Percentiles rank a stretch among this genome's conserved stretches.
Conservation (phyloP, 2,329 filamentous ascomycete genomes). For the Ilyonectria sp. region DNA sequence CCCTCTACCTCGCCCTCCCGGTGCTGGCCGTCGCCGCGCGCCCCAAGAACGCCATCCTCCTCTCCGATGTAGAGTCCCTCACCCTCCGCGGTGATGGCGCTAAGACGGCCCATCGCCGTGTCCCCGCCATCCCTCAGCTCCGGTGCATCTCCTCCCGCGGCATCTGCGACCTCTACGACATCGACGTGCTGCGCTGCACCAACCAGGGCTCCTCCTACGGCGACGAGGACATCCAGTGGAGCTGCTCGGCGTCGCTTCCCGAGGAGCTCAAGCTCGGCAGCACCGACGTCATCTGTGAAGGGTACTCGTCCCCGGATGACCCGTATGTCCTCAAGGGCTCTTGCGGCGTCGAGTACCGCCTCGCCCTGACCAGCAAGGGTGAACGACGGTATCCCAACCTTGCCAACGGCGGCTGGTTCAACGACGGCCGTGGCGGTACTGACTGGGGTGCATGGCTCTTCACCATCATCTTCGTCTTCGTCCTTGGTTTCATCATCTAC, state of each 20-base stretch:
- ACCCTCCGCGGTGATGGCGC: conserved; percentile 78
- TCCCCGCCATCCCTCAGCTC: conserved; percentile 83
- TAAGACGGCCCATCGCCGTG: conserved; percentile 82
- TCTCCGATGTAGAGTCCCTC: conserved; percentile 79
- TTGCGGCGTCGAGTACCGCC: conserved; percentile 91
- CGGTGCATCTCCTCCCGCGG: conserved; percentile 78
- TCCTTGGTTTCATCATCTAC: conserved; percentile 75
- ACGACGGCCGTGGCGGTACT: conserved; percentile 48
- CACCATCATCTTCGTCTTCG: conserved; percentile 71
- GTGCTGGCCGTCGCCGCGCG: conserved; percentile 46
- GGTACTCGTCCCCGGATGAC: conserved; percentile 83
- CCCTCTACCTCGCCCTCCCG: conserved; percentile 45
- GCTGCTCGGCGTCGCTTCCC: conserved; percentile 78
- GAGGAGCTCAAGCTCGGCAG: conserved; percentile 79
- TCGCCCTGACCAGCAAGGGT: conserved; percentile 84
- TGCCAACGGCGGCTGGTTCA: conserved; percentile 56
- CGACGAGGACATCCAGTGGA: conserved; percentile 89
- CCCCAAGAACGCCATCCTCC: conserved; percentile 68
- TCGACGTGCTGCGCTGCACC: conserved; percentile 90
- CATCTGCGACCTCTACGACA: conserved; percentile 77
- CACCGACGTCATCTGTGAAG: conserved; percentile 94
- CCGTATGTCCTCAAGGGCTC: conserved; percentile 91
- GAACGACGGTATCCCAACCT: conserved; percentile 77
- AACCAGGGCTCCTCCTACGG: conserved; percentile 89
- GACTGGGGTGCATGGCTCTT: conserved; percentile 67